Percentiles rank a stretch among this genome's conserved stretches.
Evolutionary conservation across 192 early-diverging fungal genomes (phyloP).

Genomic region (Oehlia diaphana): DNA sequence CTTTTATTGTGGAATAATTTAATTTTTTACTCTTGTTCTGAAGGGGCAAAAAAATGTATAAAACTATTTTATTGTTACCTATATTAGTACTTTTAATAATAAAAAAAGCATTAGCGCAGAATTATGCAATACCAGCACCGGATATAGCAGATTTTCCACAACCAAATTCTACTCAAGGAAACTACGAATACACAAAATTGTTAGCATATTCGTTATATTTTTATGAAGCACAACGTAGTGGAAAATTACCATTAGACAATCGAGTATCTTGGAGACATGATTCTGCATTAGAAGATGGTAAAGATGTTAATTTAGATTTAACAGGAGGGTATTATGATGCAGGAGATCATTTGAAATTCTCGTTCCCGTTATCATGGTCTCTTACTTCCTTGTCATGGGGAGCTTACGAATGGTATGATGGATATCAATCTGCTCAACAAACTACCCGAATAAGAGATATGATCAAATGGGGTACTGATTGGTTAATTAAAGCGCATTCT

Average conservation of each 20-base stretch:
- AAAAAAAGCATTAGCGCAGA: background rate
- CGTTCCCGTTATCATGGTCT: constrained; percentile 56
- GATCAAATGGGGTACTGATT: constrained; percentile 62
- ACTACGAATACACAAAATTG: constrained; percentile 26
- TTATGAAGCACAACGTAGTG: constrained; percentile 58
- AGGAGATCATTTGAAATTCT: constrained; percentile 63
- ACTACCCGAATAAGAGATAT: constrained; percentile 45
- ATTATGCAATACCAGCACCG: background rate
- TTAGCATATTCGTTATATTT: constrained; percentile 51
- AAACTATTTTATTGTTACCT: background rate
- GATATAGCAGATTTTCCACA: background rate
- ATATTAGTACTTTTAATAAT: background rate
- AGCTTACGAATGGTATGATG: constrained; percentile 55
- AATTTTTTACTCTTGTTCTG: background rate
- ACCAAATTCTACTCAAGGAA: background rate
- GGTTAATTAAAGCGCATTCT: constrained; percentile 61
- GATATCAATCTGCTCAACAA: constrained; percentile 50
- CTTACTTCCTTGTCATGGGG: constrained; percentile 54
- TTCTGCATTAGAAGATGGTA: constrained; percentile 45
- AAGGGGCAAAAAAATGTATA: background rate
- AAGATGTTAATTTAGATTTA: constrained; percentile 42
- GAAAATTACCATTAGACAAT: constrained; percentile 49
- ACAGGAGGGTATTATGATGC: constrained; percentile 51
- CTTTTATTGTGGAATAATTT: too few species aligned
- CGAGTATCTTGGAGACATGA: constrained; percentile 50